Evolutionary conservation across 2,329 filamentous ascomycete genomes (phyloP).

Genomic region (Akanthomyces lecanii): DNA sequence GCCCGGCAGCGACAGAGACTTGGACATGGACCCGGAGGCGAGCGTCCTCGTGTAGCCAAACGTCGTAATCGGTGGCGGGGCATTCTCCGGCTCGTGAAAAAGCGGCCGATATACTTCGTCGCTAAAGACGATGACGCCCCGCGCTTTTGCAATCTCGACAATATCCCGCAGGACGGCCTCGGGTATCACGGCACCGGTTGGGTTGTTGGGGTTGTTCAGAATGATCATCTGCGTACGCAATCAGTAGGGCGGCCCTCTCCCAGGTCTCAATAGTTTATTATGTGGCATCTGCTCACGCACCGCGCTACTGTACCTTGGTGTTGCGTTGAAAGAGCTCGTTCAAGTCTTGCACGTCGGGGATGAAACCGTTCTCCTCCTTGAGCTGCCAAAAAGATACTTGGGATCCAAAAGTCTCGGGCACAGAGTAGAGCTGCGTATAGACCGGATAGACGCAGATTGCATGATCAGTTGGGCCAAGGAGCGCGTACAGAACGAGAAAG

Average conservation of each 20-base stretch:
- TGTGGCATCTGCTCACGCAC: neutral
- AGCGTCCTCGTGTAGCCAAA: constrained; percentile 68
- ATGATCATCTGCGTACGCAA: constrained; percentile 38
- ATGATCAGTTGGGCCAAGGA: constrained; percentile 72
- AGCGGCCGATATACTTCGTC: constrained; percentile 84
- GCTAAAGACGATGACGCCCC: constrained; percentile 62
- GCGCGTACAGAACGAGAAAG: constrained; percentile 69
- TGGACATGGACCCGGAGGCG: constrained; percentile 76
- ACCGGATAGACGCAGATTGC: constrained; percentile 84
- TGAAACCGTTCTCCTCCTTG: constrained; percentile 58
- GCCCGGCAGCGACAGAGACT: constrained; percentile 78
- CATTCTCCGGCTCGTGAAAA: constrained; percentile 58
- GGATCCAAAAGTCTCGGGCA: constrained; percentile 70
- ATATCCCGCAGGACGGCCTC: constrained; percentile 57
- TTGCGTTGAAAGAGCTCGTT: constrained; percentile 60
- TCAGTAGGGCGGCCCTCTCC: neutral
- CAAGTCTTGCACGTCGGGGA: constrained; percentile 63
- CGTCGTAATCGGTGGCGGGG: constrained; percentile 63
- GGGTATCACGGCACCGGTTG: constrained; percentile 68
- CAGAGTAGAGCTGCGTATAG: constrained; percentile 77
- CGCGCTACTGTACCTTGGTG: constrained; percentile 58
- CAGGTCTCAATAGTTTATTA: constrained; percentile 22
- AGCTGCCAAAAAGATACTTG: constrained; percentile 75
- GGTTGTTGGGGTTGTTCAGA: constrained; percentile 76
- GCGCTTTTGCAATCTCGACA: constrained; percentile 57